Conservation (phyloP, 2,329 filamentous ascomycete species). For the Paradendryphiella salina region DNA sequence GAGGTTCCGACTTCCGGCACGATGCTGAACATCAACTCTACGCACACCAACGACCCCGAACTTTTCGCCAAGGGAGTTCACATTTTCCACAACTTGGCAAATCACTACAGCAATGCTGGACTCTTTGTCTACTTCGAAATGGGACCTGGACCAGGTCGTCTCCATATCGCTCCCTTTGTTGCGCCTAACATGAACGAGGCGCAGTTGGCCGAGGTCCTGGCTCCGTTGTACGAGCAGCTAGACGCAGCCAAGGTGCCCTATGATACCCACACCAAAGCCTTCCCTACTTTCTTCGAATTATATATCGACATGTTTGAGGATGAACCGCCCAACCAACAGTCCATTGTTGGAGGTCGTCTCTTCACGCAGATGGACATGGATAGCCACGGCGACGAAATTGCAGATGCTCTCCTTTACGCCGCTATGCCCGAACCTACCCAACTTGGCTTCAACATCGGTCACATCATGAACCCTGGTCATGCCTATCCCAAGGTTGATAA, state of each 20-base stretch:
- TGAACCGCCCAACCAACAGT: conserved; percentile 35
- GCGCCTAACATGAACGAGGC: conserved; percentile 38
- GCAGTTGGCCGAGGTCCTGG: conserved; percentile 32
- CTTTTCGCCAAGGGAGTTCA: conserved; percentile 35
- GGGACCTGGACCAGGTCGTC: conserved; percentile 28
- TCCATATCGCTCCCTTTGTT: conserved; percentile 42
- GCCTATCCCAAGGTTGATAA: conserved; percentile 38
- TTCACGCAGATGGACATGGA: conserved; percentile 39
- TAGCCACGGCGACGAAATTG: conserved; percentile 27
- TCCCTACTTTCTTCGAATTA: conserved; percentile 44
- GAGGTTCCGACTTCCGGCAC: conserved; percentile 40
- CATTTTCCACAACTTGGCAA: conserved; percentile 43
- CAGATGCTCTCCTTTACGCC: conserved; percentile 33
- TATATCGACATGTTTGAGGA: conserved; percentile 46
- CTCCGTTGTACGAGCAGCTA: conserved; percentile 36
- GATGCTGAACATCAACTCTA: conserved; percentile 43
- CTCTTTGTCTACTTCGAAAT: conserved; percentile 46
- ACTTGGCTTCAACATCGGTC: conserved; percentile 37
- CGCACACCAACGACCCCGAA: conserved; percentile 39
- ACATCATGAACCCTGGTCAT: conserved; percentile 42
- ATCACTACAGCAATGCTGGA: conserved; percentile 39
- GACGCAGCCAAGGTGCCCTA: conserved; percentile 40
- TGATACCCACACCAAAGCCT: conserved; percentile 32
- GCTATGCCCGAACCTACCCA: conserved; percentile 25
- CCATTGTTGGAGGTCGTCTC: conserved; percentile 40